A percentile compares a stretch with the other conserved stretches of the same genome.
Evolutionary conservation across 1,284 basidiomycete genomes (phyloP).

Genomic region (Rhodotorula sp.): DNA sequence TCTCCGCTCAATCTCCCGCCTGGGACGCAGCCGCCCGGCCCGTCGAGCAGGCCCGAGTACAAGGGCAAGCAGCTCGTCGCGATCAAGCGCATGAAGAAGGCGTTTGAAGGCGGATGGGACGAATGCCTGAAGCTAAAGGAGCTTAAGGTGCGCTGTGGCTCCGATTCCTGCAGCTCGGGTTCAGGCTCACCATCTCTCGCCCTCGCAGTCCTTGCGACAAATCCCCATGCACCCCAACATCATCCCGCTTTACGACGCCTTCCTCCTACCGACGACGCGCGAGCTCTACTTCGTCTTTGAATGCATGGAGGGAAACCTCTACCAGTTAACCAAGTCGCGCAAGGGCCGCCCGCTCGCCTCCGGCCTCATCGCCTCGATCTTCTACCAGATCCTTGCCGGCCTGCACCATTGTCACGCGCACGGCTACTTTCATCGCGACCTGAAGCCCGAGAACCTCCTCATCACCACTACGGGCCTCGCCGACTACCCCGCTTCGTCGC

Average conservation of each 20-base stretch:
- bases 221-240: conserved; percentile 96
- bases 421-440: conserved; percentile 98
- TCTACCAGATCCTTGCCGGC: conserved; percentile 86
- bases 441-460: conserved; percentile 99
- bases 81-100: conserved; percentile 97
- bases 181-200: not conserved
- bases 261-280: conserved; percentile 86
- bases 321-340: conserved; percentile 96
- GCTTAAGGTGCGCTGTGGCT: conserved; percentile 68
- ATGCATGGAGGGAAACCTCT: conserved; percentile 99
- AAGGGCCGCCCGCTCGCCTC: conserved; percentile 91
- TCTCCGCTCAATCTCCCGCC: conserved; percentile 70
- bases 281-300: conserved; percentile 99
- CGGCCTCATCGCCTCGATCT: conserved; percentile 92
- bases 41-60: conserved; percentile 84
- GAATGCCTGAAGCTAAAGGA: conserved; percentile 95
- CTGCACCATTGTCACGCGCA: conserved; percentile 88
- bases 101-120: conserved; percentile 95
- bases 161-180: too few species aligned
- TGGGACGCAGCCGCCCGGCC: conserved; percentile 67
- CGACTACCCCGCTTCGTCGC: conserved; percentile 73
- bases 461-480: conserved; percentile 98
- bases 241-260: conserved; percentile 98
- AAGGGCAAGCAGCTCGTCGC: conserved; percentile 92
- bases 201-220: conserved; percentile 78